Evolutionary conservation across 2,329 filamentous ascomycete genomes (phyloP), one percentile per base, ranked within the genome.

Genomic region (Cladosporium sphaerospermum): DNA sequence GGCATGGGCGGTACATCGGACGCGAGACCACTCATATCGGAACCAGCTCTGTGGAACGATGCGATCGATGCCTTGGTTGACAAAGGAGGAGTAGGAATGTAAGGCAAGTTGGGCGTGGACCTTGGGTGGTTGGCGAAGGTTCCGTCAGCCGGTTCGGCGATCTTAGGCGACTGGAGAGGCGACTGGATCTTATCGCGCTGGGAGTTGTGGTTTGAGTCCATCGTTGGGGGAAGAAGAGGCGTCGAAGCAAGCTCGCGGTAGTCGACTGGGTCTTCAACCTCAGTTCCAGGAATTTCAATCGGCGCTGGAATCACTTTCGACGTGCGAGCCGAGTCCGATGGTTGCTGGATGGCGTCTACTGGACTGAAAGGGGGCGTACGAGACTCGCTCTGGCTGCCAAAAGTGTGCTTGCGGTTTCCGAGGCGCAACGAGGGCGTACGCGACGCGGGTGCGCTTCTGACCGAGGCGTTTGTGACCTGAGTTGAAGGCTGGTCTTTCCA

Each of bases 111-210:
- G 11, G 77, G 73, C 11, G 72, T 75, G 47, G 77, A 76, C 11
- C 75, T 69, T 13, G 76, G 76, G 13, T 75, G 74, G 19, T 71
- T 67, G 42, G 68, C 70, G 46, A 72, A 62, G 13, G 75, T 76
- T 6, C 71, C 56, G 67, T 70, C 51, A 66, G 66, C 57, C 34
- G 78, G 72, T n/a, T 84, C 82, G 9, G 85, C 88, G 14, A 93
- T 80, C 0, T 83, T 86, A 0, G 90, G 90, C 0, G 89, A 95
- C 69, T 95, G 89, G 23, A 95, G 75, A n/a, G 91, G 89, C 7
- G 89, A 69, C 7, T 67, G 70, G 42, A 75, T 71, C 33, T 78
- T 72, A 18, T 77, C 71, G 52, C 81, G 79, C 28, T 81, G 23
- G 2, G 37, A n/a, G 14, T 39, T 34, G 16, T 31, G 14, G 19